Base-by-base conservation (phyloP, 176 grass and related monocot genomes). In the Aechmea fasciata region DNA sequence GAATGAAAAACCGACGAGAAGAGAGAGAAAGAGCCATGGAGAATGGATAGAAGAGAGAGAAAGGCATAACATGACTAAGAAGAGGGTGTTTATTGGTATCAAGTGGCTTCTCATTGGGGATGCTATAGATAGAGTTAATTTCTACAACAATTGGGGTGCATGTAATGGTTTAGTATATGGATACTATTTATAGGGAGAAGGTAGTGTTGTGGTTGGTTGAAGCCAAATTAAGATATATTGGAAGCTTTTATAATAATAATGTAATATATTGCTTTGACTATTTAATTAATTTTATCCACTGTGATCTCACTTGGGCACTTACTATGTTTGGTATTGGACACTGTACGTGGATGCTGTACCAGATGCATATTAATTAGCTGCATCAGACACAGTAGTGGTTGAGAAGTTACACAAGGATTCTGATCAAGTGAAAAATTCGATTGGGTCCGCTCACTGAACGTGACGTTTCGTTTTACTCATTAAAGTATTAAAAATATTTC, bases 21-120 rank as follows among this genome's bases (percentile, higher is more conserved):
- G 14, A 20, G 19, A 59, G 19, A 9, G 54, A 59, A 13, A 71
- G 51, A 19, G 65, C 29, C 73, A 65, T 10, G 6, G 26, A 20
- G 68, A 69, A 81, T 52, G 78, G 0, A 18, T 80, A 26, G 22
- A 61, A 11, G 73, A 51, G 33, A 41, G 33, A 12, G 48, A 59
- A 73, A 48, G 24, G 29, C 26, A 72, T 1, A 78, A 17, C 48
- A 80, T 18, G 63, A 76, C n/a, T 14, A 67, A 22, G 23, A 50
- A 57, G 55, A 70, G 9, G 29, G 26, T 73, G 48, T 26, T 26
- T 26, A 7, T 41, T 41, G 65, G 13, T 22, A 78, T 51, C 11
- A 70, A 29, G 48, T 73, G 49, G 11, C 47, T 53, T 78, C 83
- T 81, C 81, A 25, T 52, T 28, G 24, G 26, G 24, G 57, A 19